These are phyloP conservation scores for Suhomyces bokatorum DNA, from an alignment of 1,139 yeast species.

Conservation along the genomic window DNA sequence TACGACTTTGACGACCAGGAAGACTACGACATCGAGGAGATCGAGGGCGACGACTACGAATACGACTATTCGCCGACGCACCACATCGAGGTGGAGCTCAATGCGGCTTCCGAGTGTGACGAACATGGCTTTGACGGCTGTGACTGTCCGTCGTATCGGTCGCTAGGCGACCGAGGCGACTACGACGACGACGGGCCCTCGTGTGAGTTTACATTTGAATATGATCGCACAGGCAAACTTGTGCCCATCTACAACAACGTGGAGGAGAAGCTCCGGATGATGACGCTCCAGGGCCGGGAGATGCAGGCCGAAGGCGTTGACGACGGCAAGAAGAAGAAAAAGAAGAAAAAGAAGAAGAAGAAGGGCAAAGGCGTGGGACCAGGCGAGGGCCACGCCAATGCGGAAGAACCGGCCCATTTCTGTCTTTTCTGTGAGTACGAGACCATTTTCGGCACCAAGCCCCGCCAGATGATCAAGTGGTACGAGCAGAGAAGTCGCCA, in stretches of 20 bases:
- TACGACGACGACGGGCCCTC: slow-evolving; percentile 26
- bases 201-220: slow-evolving; percentile 47
- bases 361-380: not conserved
- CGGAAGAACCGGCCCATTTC: slow-evolving; percentile 15
- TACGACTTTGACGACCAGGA: slow-evolving; percentile 29
- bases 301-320: slow-evolving; percentile 11
- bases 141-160: slow-evolving; percentile 32
- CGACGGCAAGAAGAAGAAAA: slow-evolving; percentile 23
- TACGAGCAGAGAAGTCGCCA: slow-evolving; percentile 38
- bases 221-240: slow-evolving; percentile 44
- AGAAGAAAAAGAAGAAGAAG: slow-evolving; percentile 20
- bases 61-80: slow-evolving; percentile 32
- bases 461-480: slow-evolving; percentile 49
- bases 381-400: not conserved
- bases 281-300: slow-evolving; percentile 22
- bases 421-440: slow-evolving; percentile 67
- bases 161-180: slow-evolving; percentile 9
- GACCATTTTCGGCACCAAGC: slow-evolving; percentile 54
- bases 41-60: slow-evolving; percentile 28
- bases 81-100: slow-evolving; percentile 47
- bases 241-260: slow-evolving; percentile 45
- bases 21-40: slow-evolving; percentile 43
- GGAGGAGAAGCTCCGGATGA: slow-evolving; percentile 39
- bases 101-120: slow-evolving; percentile 34
- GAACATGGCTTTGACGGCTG: slow-evolving; percentile 34